Percentiles rank a stretch among this genome's conserved stretches.
These are phyloP conservation scores for Balakata baccata DNA, from an alignment of 345 rosid species.

Conservation along the genomic window DNA sequence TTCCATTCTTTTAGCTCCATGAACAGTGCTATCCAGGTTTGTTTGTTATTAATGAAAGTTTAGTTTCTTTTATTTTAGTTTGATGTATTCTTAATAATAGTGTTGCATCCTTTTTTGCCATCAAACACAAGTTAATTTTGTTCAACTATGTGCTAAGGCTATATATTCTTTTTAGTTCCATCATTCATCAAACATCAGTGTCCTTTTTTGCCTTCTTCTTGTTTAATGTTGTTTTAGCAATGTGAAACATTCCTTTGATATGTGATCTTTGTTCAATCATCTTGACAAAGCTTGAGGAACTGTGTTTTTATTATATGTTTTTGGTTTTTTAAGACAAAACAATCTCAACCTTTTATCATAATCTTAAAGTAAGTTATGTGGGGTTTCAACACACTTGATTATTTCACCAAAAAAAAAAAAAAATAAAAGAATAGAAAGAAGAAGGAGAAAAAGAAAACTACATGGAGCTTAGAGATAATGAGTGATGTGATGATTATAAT, in stretches of 20 bases:
- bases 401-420: too few relatives aligned
- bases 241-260: neutral
- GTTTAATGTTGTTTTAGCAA: neutral
- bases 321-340: too few relatives aligned
- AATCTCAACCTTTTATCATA: too few relatives aligned
- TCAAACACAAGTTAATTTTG: neutral
- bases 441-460: too few relatives aligned
- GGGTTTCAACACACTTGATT: too few relatives aligned
- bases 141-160: neutral
- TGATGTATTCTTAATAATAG: neutral
- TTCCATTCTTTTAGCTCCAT: slow-evolving; percentile 25
- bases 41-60: neutral
- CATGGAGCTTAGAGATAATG: too few relatives aligned
- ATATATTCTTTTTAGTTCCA: neutral
- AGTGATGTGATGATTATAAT: too few relatives aligned
- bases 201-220: neutral
- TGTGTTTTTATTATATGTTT: too few relatives aligned
- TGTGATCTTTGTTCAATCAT: neutral
- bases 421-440: too few relatives aligned
- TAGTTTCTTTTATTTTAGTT: neutral
- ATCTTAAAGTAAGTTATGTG: too few relatives aligned
- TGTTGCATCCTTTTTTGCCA: neutral
- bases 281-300: neutral
- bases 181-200: neutral
- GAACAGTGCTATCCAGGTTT: slow-evolving; percentile 28